A percentile compares a stretch with the other conserved stretches of the same genome.
These are phyloP conservation scores for Metschnikowia shivogae DNA, from an alignment of 805 yeast genomes.

Conservation along the genomic window DNA sequence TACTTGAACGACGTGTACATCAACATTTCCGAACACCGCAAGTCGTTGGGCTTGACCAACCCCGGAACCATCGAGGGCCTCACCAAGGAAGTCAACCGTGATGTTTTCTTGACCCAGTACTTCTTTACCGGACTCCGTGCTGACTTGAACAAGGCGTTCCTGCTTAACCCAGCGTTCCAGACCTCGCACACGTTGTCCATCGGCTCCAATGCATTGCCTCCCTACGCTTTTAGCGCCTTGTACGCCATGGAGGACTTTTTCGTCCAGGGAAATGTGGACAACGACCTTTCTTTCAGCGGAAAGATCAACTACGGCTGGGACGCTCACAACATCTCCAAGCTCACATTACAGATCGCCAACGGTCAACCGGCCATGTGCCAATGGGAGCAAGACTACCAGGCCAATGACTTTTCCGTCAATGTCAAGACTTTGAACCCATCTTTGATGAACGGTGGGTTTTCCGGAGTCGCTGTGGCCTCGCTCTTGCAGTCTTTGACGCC, in stretches of 20 bases:
- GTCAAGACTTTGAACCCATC: conserved; percentile 90
- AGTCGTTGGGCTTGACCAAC: conserved; percentile 74
- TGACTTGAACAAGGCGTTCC: conserved; percentile 87
- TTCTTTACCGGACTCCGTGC: conserved; percentile 95
- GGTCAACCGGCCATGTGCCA: conserved; percentile 93
- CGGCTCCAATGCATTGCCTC: conserved; percentile 82
- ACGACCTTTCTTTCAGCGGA: conserved; percentile 79
- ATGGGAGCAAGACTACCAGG: conserved; percentile 93
- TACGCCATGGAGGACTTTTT: conserved; percentile 83
- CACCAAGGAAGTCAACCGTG: conserved; percentile 89
- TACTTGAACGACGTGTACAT: conserved; percentile 73
- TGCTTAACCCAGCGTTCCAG: conserved; percentile 93
- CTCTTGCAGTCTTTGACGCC: conserved; percentile 85
- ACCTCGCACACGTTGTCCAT: conserved; percentile 88
- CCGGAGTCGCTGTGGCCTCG: conserved; percentile 92
- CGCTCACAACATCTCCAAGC: conserved; percentile 70
- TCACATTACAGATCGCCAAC: conserved; percentile 80
- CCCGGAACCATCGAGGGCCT: conserved; percentile 95
- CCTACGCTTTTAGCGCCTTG: conserved; percentile 86
- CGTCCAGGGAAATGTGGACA: conserved; percentile 88
- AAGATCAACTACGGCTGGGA: conserved; percentile 91
- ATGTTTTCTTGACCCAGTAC: conserved; percentile 85
- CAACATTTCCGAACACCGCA: conserved; percentile 71
- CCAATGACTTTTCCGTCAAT: conserved; percentile 81
- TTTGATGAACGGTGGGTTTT: conserved; percentile 64